Evolutionary conservation across 192 early-diverging fungal species (phyloP), one percentile per base, ranked within the genome.

Genomic region (Backusella luteola): DNA sequence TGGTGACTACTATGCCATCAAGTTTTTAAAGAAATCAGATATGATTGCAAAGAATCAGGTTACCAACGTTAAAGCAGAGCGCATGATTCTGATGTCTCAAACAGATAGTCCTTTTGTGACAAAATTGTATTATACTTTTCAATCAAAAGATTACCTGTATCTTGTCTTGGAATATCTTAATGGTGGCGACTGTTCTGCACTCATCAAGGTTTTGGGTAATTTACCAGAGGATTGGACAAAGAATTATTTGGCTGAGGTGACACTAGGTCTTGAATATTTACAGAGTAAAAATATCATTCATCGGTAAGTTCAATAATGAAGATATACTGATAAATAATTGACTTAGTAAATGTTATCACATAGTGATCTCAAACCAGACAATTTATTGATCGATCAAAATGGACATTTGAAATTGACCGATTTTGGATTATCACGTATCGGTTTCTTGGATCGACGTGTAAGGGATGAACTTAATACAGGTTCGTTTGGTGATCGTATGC

Each of bases 41-140:
- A 96, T 96, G 95, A 89, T 95, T 74, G 94, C 93, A 38, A 96
- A 96, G 85, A 96, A 96, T 77, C 95, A 96, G 79, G 94, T 95
- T 23, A 94, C 90, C 23, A 96, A 96, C 75, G 92, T 96, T 82
- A 94, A 94, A 76, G 90, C 94, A 1, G 95, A 96, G 73, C 85
- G 94, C 14, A 90, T 94, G 89, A 95, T 96, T 77, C 79, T 96
- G 32, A 94, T 93, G 79, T 85, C 86, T 35, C 95, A 96, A 76
- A 85, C 95, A 17, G 95, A 96, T 69, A 91, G 89, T 29, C 93
- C 93, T 0, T 95, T 89, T 81, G 94, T 96, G 6, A 93, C 94
- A 63, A 93, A 91, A 73, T 80, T 96, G 2, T 95, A 93, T 80
- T 96, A 89, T 76, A 89, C 91, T 1, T 96, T 96, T 79, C 95